Conservation (phyloP, 139 green algal genomes). For the Chlamydomonas sp. region DNA sequence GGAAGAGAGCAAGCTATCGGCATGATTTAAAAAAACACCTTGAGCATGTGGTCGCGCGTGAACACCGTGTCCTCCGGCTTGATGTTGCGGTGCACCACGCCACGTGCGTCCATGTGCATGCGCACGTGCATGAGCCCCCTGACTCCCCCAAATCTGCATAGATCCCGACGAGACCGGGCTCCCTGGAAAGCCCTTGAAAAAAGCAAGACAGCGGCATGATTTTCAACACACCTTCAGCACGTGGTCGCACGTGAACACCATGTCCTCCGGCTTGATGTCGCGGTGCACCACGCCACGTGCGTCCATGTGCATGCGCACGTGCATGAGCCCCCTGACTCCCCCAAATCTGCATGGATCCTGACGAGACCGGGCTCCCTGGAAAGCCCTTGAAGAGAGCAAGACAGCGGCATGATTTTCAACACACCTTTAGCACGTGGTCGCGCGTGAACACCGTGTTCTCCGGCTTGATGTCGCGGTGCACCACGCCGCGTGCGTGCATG, state of each 20-base stretch:
- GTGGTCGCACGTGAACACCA: slow-evolving; percentile 42
- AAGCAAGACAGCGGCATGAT: background rate
- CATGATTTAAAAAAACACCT: background rate
- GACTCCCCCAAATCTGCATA: background rate
- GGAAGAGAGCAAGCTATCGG: too few relatives aligned
- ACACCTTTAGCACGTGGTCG: slow-evolving; percentile 23
- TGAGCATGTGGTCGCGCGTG: slow-evolving; percentile 1
- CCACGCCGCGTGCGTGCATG: slow-evolving; percentile 44
- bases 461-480: slow-evolving; percentile 67
- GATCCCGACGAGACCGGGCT: background rate
- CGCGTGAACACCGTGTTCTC: slow-evolving; percentile 64
- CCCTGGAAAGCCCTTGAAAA: background rate
- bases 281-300: slow-evolving; percentile 47
- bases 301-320: slow-evolving; percentile 26
- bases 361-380: too few relatives aligned
- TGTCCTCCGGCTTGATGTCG: slow-evolving; percentile 71
- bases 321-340: slow-evolving; percentile 14
- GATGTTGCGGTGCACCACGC: slow-evolving; percentile 58
- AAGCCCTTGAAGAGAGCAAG: too few relatives aligned
- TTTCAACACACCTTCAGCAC: background rate
- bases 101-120: slow-evolving; percentile 16
- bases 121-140: slow-evolving; percentile 26
- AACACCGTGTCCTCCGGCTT: slow-evolving; percentile 73
- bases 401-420: background rate
- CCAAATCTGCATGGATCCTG: too few relatives aligned